These are phyloP conservation scores for Prunus mongolica DNA, from an alignment of 306 rosid species.

Conservation along the genomic window DNA sequence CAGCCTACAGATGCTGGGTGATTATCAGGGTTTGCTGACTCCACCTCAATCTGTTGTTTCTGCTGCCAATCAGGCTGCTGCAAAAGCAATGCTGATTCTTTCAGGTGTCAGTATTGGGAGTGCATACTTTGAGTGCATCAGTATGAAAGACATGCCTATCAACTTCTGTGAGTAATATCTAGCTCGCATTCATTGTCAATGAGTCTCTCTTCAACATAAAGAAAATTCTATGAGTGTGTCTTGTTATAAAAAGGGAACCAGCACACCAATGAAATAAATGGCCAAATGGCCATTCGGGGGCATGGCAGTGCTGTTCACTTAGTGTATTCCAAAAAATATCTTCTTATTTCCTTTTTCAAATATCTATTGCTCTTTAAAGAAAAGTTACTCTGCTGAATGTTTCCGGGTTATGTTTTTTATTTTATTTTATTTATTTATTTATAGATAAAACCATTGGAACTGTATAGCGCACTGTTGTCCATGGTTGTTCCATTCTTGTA, in stretches of 20 bases:
- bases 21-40: conserved; percentile 73
- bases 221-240: background rate
- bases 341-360: background rate
- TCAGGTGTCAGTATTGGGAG: conserved; percentile 70
- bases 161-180: conserved; percentile 64
- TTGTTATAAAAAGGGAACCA: background rate
- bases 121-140: conserved; percentile 71
- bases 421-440: too few species aligned
- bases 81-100: conserved; percentile 76
- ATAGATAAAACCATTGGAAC: background rate
- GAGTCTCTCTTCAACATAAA: background rate
- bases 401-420: too few species aligned
- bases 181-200: conserved; percentile 11
- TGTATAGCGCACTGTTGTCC: background rate
- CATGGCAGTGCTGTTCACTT: background rate
- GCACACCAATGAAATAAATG: background rate
- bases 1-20: conserved; percentile 81
- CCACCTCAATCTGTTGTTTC: conserved; percentile 70
- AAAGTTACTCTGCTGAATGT: too few species aligned
- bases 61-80: conserved; percentile 90
- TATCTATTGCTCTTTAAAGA: background rate
- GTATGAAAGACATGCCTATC: conserved; percentile 66
- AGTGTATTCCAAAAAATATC: background rate
- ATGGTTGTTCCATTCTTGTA: background rate
- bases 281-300: background rate